phyloP scores from a whole-genome alignment of 2,329 filamentous ascomycete genomes.

The Metarhizium album region DNA sequence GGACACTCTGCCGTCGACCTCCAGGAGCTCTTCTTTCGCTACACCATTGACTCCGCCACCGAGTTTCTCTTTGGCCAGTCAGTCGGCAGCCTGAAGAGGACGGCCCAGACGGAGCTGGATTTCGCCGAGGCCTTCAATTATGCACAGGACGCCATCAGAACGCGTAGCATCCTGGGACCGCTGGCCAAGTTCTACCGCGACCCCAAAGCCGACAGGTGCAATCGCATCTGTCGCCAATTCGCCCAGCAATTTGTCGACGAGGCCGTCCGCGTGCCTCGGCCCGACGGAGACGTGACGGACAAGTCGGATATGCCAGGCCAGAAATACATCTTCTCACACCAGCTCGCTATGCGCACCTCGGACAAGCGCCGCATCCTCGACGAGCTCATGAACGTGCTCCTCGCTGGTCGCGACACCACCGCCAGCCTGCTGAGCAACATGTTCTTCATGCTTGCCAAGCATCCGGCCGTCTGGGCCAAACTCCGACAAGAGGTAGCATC shows the following conservation, averaged over 20 bases:
- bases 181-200: conserved; percentile 45
- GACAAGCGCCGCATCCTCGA: conserved; percentile 16
- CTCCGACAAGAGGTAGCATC: conserved; percentile 25
- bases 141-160: conserved; percentile 8
- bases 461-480: conserved; percentile 24
- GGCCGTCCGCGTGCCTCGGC: conserved; percentile 35
- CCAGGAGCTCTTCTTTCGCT: conserved; percentile 35
- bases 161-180: conserved; percentile 33
- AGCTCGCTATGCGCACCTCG: conserved; percentile 21
- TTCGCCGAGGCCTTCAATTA: background rate
- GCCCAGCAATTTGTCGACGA: conserved; percentile 46
- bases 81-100: conserved; percentile 24
- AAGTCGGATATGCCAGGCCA: conserved; percentile 6
- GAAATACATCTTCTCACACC: conserved; percentile 22
- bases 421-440: conserved; percentile 38
- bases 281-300: conserved; percentile 35
- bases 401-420: conserved; percentile 47
- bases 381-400: conserved; percentile 26
- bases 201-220: conserved; percentile 52
- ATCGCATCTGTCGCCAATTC: conserved; percentile 22
- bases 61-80: conserved; percentile 54
- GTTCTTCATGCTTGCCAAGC: conserved; percentile 30
- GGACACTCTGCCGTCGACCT: conserved; percentile 30
- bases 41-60: conserved; percentile 37
- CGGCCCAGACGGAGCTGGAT: background rate